Evolutionary conservation across 164 flowering plant genomes (phyloP).

Genomic region (Tetracentron sinense): DNA sequence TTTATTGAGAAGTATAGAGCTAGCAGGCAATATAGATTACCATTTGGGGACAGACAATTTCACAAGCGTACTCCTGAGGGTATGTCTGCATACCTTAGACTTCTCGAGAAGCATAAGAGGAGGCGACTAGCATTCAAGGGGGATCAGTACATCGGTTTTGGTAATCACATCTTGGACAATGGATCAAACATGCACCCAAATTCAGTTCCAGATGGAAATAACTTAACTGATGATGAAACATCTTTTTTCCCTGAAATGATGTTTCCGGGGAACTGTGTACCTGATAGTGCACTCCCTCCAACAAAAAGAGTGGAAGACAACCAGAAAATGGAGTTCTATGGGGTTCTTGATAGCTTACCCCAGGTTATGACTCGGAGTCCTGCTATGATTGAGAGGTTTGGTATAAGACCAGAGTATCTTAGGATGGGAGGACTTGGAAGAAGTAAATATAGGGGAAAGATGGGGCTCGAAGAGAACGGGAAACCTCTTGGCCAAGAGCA

Average conservation of each 20-base stretch:
- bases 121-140: constrained; percentile 54
- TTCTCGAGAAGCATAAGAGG: constrained; percentile 67
- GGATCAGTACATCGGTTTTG: constrained; percentile 39
- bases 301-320: constrained; percentile 29
- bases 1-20: constrained; percentile 62
- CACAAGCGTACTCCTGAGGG: constrained; percentile 75
- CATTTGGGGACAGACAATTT: constrained; percentile 47
- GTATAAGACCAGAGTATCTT: constrained; percentile 71
- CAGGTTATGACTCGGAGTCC: constrained; percentile 58
- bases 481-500: constrained; percentile 64
- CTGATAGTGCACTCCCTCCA: constrained; percentile 68
- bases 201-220: constrained; percentile 35
- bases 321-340: constrained; percentile 54
- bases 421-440: constrained; percentile 61
- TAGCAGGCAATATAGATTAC: constrained; percentile 45
- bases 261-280: constrained; percentile 78
- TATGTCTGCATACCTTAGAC: constrained; percentile 66
- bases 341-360: constrained; percentile 85
- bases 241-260: constrained; percentile 74
- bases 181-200: constrained; percentile 34
- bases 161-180: constrained; percentile 35
- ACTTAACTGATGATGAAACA: constrained; percentile 43
- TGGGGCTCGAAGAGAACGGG: constrained; percentile 39
- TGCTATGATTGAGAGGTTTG: constrained; percentile 91
- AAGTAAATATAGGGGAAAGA: constrained; percentile 50